Evolutionary conservation across 2,329 filamentous ascomycete genomes (phyloP), one percentile per base, ranked within the genome.

Genomic region (Phialophora expanda): DNA sequence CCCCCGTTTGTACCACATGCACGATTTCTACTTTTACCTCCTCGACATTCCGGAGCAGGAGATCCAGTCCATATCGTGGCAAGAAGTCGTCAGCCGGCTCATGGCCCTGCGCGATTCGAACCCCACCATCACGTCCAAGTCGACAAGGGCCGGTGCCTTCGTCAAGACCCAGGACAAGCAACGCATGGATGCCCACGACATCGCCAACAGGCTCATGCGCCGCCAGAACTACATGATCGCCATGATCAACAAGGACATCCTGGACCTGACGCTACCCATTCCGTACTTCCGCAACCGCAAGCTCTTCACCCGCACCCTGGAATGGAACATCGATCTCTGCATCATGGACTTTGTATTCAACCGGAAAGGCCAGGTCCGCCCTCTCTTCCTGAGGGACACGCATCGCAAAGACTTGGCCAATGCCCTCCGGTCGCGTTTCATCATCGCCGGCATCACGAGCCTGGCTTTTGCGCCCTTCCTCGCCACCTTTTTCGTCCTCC

Each of bases 151-250:
- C 70, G 84, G 86, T 66, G 85, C 83, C 69, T 87, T 86, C 66
- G 84, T 94, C 69, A 90, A 91, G 54, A 93, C 89, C 65, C 92
- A 96, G 75, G 96, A 92, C 24, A 96, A 97, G 76, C 92, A 98
- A 78, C 86, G 94, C 68, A 89, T 99, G 72, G 95, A 97, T 78
- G 95, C 95, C 11, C 92, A 97, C 73, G 95, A 97, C 74, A 98
- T 99, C 76, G 95, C 95, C 6, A 99, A 98, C 75, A 88, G 95
- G 34, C 80, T 99, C 54, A 98, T 99, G 95, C 89, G 95, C 66
- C 90, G 92, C 74, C 94, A 97, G 69, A 99, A 99, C 74, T 99
- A 97, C 73, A 86, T 97, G 69, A 97, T 99, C 73, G 95, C 95
- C 4, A 84, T 99, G 73, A 92, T 98, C 80, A 99, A 99, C 82